Evolutionary conservation across 345 rosid species (phyloP), one percentile per base, ranked within the genome.

Genomic region (Erucastrum elatum): DNA sequence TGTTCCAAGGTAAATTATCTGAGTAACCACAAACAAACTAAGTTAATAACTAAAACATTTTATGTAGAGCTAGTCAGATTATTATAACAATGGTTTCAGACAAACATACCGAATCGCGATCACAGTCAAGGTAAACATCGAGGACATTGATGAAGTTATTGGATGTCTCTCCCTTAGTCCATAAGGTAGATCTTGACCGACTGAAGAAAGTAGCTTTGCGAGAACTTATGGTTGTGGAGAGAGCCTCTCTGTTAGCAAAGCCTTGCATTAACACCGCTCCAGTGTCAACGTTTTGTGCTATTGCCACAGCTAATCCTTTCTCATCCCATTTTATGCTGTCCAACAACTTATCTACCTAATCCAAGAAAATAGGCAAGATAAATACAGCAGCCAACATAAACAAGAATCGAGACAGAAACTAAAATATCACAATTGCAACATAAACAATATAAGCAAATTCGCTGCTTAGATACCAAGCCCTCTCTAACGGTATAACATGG

Each of bases 181-280:
- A 95, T 66, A 93, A 83, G 46, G 90, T 67, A 78, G 93, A 88
- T 53, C 98, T 86, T 33, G 99, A 91, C 16, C 96, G 88, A 74
- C 99, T 93, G 81, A 82, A 95, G 81, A 93, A 93, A 37, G 99
- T 95, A 30, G 99, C 99, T 87, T 90, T 95, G 17, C 81, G 81
- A 37, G 92, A 88, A 72, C 87, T 84, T 46, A 91, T 83, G 25
- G 98, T 89, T 51, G 83, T 77, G 30, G 96, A 88, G 21, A 91
- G 82, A 27, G 97, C 97, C 68, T 90, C 97, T 74, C 88, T 85
- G 82, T 93, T 90, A 49, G 79, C 88, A 85, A 95, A 95, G 30
- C 96, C 99, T 89, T 95, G 99, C 96, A 95, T 95, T 82, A 91
- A 82, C 81, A 95, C 72, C 0, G 98, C 93, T 78, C 98, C 98